A percentile compares a stretch with the other conserved stretches of the same genome.
Evolutionary conservation across 2,329 filamentous ascomycete genomes (phyloP).

Genomic region (Colletotrichum echinochloae): DNA sequence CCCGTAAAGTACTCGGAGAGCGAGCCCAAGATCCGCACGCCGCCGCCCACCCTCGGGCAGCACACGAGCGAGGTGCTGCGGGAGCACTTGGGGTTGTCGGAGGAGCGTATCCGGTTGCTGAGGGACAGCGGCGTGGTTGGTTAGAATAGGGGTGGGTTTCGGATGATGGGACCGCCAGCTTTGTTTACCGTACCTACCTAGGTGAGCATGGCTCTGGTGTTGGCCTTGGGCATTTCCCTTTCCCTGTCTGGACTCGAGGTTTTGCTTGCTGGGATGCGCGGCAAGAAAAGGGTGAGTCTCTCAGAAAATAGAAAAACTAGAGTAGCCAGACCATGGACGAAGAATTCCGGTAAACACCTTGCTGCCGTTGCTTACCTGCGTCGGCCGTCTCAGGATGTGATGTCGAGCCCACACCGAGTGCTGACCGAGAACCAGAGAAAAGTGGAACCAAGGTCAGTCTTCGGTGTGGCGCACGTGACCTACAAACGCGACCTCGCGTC

Average conservation of each 20-base stretch:
- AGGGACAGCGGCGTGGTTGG: slow-evolving; percentile 75
- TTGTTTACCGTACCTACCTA: no score
- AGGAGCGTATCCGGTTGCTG: slow-evolving; percentile 70
- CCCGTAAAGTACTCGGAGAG: slow-evolving; percentile 94
- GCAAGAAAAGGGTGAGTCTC: not conserved
- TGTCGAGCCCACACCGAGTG: no score
- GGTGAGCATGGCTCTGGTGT: not conserved
- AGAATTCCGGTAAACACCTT: not conserved
- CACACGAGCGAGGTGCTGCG: slow-evolving; percentile 84
- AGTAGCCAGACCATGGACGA: not conserved
- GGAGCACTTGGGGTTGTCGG: slow-evolving; percentile 70
- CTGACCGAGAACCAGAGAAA: not conserved
- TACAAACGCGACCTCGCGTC: slow-evolving; percentile 13
- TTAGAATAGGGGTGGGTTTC: slow-evolving; percentile 47
- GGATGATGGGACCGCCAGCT: no score
- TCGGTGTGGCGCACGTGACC: slow-evolving; percentile 1
- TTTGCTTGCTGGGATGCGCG: not conserved
- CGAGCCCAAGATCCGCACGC: slow-evolving; percentile 78
- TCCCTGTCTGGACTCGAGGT: not conserved
- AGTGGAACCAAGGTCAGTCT: accelerated
- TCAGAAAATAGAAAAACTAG: not conserved
- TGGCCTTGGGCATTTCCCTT: not conserved
- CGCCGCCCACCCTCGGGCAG: slow-evolving; percentile 87
- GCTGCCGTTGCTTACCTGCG: not conserved
- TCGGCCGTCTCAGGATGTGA: not conserved